phyloP scores from a whole-genome alignment of 2,329 filamentous ascomycete genomes.

The Aureobasidium sp. region DNA sequence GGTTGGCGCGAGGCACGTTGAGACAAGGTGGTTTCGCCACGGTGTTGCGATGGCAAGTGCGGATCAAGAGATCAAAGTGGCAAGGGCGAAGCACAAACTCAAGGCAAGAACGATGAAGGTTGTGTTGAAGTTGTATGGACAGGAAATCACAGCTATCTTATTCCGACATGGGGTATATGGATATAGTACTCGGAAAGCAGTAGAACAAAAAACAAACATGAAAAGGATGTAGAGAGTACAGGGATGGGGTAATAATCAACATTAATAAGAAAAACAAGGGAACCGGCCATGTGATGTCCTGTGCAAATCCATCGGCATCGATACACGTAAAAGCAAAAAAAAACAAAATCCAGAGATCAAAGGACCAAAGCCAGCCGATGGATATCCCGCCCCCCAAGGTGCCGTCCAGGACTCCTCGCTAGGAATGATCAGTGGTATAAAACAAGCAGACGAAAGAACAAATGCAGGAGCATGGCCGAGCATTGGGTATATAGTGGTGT shows the following conservation, averaged over 20 bases:
- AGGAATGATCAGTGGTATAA: constrained; percentile 7
- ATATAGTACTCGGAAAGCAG: not conserved
- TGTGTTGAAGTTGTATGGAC: not conserved
- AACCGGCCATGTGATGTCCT: constrained; percentile 9
- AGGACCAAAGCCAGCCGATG: constrained; percentile 8
- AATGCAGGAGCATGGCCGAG: not conserved
- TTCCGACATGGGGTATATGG: constrained; percentile 8
- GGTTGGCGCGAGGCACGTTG: not conserved
- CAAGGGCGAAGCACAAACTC: not conserved
- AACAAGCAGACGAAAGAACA: not conserved
- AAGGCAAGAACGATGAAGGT: not conserved
- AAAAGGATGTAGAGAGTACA: not conserved
- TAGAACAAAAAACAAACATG: not conserved
- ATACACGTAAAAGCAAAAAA: constrained; percentile 2
- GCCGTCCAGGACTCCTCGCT: constrained; percentile 13
- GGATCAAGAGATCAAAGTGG: not conserved
- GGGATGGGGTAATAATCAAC: constrained; percentile 1
- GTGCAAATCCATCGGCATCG: constrained; percentile 3
- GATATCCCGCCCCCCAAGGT: constrained; percentile 9
- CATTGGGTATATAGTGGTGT: not conserved
- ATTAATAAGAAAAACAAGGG: not conserved
- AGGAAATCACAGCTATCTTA: constrained; percentile 1
- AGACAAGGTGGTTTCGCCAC: not conserved
- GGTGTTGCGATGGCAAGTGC: not conserved
- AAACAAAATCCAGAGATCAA: not conserved